phyloP scores from a whole-genome alignment of 208 protist species.

The Wallacemonas sp. region DNA sequence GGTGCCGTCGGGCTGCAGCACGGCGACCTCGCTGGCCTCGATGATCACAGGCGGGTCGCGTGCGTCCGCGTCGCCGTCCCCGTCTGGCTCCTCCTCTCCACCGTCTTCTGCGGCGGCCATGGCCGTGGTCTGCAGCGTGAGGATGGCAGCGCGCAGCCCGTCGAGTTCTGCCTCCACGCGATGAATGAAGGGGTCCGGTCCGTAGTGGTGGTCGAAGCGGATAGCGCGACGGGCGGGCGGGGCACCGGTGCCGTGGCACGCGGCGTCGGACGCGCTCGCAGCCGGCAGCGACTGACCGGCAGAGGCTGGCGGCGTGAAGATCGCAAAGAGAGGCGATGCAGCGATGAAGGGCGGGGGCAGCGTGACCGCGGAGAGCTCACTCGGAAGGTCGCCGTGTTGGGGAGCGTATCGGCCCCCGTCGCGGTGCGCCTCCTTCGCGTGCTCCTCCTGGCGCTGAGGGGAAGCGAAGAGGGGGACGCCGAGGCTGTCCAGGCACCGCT shows the following conservation, averaged over 20 bases:
- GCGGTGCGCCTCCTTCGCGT: slow-evolving; percentile 34
- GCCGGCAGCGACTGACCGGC: no score
- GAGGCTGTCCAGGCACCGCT: slow-evolving; percentile 42
- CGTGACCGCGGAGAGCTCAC: slow-evolving; percentile 26
- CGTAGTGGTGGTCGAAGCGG: slow-evolving; percentile 38
- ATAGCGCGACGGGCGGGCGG: slow-evolving; percentile 26
- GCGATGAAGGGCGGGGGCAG: slow-evolving; percentile 37
- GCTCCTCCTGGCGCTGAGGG: slow-evolving; percentile 31
- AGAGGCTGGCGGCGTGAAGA: not conserved
- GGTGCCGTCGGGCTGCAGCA: slow-evolving; percentile 39
- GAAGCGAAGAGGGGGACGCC: slow-evolving; percentile 51
- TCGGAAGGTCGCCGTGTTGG: slow-evolving; percentile 32
- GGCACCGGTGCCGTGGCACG: not conserved
- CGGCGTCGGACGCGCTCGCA: no score
- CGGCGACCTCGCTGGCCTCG: slow-evolving; percentile 37
- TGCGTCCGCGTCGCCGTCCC: slow-evolving; percentile 24
- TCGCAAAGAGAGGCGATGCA: not conserved
- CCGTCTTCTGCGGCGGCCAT: slow-evolving; percentile 24
- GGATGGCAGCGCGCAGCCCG: slow-evolving; percentile 37
- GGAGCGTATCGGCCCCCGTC: slow-evolving; percentile 56
- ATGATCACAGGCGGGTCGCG: slow-evolving; percentile 27
- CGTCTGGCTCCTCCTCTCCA: slow-evolving; percentile 22
- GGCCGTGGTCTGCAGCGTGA: slow-evolving; percentile 29
- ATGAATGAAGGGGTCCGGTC: slow-evolving; percentile 44
- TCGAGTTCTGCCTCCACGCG: slow-evolving; percentile 38